Conservation (phyloP, 176 grass and related monocot genomes). For the Urochloa ruziziensis region DNA sequence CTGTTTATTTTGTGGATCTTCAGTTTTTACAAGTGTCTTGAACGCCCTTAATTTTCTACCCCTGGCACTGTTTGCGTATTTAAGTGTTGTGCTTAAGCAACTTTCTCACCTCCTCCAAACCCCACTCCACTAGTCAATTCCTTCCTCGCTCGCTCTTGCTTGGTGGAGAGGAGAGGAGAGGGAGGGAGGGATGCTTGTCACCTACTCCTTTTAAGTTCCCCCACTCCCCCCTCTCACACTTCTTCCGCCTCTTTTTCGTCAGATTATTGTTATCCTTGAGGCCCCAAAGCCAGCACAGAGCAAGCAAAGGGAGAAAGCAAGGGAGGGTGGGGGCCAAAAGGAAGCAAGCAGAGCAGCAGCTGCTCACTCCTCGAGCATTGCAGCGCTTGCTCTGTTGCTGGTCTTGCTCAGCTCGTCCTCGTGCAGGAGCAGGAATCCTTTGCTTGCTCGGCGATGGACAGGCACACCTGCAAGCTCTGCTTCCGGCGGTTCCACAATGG, state of each 20-base stretch:
- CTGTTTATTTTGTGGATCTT: constrained; percentile 14
- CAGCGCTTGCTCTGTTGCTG: neutral
- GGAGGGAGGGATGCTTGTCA: constrained; percentile 86
- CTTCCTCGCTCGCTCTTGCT: neutral
- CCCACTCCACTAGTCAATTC: constrained; percentile 14
- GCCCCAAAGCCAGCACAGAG: constrained; percentile 19
- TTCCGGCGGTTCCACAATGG: constrained; percentile 87
- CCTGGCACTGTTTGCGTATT: constrained; percentile 19
- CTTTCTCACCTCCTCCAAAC: constrained; percentile 31
- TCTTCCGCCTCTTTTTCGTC: constrained; percentile 20
- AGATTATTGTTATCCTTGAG: constrained; percentile 14
- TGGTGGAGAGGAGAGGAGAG: too few relatives aligned
- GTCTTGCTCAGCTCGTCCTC: neutral
- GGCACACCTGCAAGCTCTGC: constrained; percentile 88
- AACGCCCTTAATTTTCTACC: constrained; percentile 4
- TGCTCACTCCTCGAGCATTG: neutral
- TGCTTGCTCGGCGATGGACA: constrained; percentile 54
- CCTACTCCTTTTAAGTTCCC: constrained; percentile 70
- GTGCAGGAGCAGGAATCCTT: neutral
- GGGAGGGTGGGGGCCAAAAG: constrained; percentile 6
- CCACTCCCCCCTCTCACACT: constrained; percentile 26
- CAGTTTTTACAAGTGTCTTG: constrained; percentile 35
- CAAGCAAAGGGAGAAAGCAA: constrained; percentile 32
- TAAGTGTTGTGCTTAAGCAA: constrained; percentile 28
- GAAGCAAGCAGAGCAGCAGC: constrained; percentile 14